Evolutionary conservation across 495 filamentous ascomycete species (phyloP).

Genomic region (Aspergillus mulundensis): DNA sequence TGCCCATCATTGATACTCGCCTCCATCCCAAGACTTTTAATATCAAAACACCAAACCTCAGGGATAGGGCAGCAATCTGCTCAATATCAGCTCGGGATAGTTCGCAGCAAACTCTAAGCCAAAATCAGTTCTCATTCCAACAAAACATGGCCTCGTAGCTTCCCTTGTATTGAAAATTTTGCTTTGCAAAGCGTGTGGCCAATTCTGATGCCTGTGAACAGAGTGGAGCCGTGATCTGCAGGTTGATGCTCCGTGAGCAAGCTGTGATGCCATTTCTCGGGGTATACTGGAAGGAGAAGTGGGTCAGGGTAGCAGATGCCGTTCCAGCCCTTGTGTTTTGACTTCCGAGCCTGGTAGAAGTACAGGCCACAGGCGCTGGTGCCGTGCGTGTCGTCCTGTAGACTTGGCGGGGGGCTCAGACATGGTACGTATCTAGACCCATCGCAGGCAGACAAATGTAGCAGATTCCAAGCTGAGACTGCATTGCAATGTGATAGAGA

Average conservation of each 20-base stretch:
- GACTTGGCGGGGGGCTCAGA: conserved; percentile 1
- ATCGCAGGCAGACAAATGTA: neutral
- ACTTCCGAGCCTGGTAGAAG: neutral
- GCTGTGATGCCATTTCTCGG: neutral
- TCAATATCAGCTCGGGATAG: neutral
- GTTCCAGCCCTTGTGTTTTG: neutral
- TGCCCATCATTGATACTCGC: conserved; percentile 8
- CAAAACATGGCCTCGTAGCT: neutral
- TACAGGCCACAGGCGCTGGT: neutral
- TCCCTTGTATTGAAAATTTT: neutral
- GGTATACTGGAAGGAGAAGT: neutral
- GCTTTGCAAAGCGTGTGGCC: neutral
- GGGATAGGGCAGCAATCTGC: no score
- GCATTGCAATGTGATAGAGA: neutral
- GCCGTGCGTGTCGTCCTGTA: neutral
- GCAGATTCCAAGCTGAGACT: neutral
- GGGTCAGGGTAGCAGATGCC: neutral
- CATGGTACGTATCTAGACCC: neutral
- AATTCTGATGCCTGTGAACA: conserved; percentile 9
- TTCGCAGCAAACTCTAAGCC: neutral
- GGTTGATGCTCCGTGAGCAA: neutral
- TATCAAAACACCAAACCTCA: neutral
- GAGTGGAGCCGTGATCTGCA: conserved; percentile 11
- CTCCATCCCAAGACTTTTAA: neutral
- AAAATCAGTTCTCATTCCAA: neutral